A percentile compares a stretch with the other conserved stretches of the same genome.
These are phyloP conservation scores for Arctium minus DNA, from an alignment of 129 eudicot genomes.

Conservation along the genomic window DNA sequence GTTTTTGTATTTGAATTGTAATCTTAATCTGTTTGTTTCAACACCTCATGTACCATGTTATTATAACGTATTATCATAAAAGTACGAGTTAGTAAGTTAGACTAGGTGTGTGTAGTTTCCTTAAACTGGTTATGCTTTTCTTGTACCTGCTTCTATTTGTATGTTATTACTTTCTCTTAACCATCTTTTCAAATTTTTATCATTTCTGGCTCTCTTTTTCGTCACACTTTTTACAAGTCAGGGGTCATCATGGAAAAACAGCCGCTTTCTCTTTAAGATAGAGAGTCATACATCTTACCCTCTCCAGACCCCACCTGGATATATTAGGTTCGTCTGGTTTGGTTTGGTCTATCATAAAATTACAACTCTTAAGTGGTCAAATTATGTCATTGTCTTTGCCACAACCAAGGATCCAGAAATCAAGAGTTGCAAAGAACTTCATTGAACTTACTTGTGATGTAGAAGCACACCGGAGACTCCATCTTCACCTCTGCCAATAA, in stretches of 20 bases:
- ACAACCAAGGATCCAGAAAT: background rate
- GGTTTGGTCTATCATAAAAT: background rate
- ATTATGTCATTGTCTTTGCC: background rate
- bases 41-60: background rate
- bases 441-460: constrained; percentile 82
- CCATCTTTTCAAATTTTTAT: background rate
- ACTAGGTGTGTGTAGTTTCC: too few species aligned
- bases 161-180: background rate
- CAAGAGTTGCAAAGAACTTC: background rate
- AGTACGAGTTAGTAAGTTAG: background rate
- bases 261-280: background rate
- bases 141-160: too few species aligned
- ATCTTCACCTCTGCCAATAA: constrained; percentile 67
- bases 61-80: background rate
- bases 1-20: background rate
- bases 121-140: too few species aligned
- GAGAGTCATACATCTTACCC: too few species aligned
- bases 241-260: background rate
- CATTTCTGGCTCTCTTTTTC: background rate
- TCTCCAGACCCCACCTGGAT: too few species aligned
- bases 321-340: background rate
- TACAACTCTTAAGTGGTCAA: background rate
- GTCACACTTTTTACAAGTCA: background rate
- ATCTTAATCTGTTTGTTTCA: background rate
- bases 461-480: constrained; percentile 96